phyloP scores from a whole-genome alignment of 1,284 basidiomycete genomes.

The Fomitopsis palustris region DNA sequence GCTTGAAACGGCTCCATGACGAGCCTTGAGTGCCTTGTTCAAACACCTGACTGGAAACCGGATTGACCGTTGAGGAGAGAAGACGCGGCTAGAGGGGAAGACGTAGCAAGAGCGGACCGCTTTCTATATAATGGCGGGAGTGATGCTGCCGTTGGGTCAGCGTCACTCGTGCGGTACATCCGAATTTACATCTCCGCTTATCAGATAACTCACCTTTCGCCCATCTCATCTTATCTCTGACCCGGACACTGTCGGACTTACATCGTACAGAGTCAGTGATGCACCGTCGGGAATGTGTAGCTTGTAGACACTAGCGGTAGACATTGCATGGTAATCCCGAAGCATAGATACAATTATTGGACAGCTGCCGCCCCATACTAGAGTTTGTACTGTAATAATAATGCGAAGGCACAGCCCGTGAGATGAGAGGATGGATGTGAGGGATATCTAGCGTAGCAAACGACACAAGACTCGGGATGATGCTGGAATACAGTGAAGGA shows the following conservation, averaged over 20 bases:
- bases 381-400: slow-evolving; percentile 8
- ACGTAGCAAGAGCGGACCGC: background rate
- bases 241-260: background rate
- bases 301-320: background rate
- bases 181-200: slow-evolving; percentile 13
- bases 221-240: background rate
- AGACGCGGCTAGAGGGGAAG: background rate
- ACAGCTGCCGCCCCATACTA: slow-evolving; percentile 5
- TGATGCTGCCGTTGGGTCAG: slow-evolving; percentile 13
- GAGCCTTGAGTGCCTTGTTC: background rate
- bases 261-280: background rate
- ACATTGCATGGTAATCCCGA: slow-evolving; percentile 13
- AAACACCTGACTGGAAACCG: background rate
- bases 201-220: slow-evolving; percentile 15
- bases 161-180: slow-evolving; percentile 11
- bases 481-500: slow-evolving; percentile 15
- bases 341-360: slow-evolving; percentile 10
- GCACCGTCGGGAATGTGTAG: background rate
- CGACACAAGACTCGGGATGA: slow-evolving; percentile 5
- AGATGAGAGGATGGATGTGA: slow-evolving; percentile 7
- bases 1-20: slow-evolving; percentile 71
- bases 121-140: background rate
- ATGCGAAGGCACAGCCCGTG: slow-evolving; percentile 8
- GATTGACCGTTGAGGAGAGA: background rate
- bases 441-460: slow-evolving; percentile 5